phyloP scores from a whole-genome alignment of 2,329 filamentous ascomycete species.

The Chaetomium strumarium region DNA sequence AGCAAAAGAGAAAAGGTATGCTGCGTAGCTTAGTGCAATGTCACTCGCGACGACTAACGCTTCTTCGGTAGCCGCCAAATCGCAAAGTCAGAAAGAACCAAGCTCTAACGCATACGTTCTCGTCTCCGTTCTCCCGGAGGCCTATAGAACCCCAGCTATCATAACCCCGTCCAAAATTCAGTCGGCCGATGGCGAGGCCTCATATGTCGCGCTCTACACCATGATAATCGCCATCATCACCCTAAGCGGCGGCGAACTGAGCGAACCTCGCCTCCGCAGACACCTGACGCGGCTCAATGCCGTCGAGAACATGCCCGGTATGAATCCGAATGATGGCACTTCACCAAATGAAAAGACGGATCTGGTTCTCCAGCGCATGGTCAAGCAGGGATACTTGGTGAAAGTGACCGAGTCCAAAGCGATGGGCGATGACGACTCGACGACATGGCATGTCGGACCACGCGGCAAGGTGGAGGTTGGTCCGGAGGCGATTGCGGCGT shows the following conservation, averaged over 20 bases:
- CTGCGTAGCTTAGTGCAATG: conserved; percentile 2
- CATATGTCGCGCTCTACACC: conserved; percentile 76
- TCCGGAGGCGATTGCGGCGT: conserved; percentile 63
- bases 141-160: conserved; percentile 62
- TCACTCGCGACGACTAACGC: conserved; percentile 1
- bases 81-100: conserved; percentile 44
- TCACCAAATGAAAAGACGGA: conserved; percentile 54
- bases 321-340: conserved; percentile 39
- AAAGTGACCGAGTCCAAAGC: conserved; percentile 59
- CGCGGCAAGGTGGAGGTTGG: conserved; percentile 82
- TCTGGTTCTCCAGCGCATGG: conserved; percentile 65
- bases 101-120: conserved; percentile 71
- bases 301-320: conserved; percentile 61
- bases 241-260: conserved; percentile 65
- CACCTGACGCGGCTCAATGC: conserved; percentile 71
- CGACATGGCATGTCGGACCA: conserved; percentile 80
- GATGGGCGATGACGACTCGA: conserved; percentile 63
- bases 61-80: conserved; percentile 34
- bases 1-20: conserved; percentile 67
- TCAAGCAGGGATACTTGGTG: conserved; percentile 77
- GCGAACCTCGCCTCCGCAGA: conserved; percentile 71
- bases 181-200: conserved; percentile 62
- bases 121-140: conserved; percentile 61
- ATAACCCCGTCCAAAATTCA: conserved; percentile 62
- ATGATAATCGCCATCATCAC: conserved; percentile 72